These are phyloP conservation scores for Monosporozyma unispora DNA, from an alignment of 805 yeast genomes.

Conservation along the genomic window DNA sequence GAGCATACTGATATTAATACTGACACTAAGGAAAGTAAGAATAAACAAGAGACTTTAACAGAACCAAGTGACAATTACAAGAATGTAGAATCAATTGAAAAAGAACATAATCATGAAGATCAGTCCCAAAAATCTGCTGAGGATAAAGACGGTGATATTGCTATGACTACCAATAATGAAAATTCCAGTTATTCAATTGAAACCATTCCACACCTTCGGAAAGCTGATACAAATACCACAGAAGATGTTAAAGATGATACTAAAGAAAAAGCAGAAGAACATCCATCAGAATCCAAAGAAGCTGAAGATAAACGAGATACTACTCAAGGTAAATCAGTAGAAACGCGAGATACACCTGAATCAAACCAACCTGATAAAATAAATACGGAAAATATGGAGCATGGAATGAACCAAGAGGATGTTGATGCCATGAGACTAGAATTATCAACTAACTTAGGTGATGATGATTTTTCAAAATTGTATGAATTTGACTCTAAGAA, in stretches of 20 bases:
- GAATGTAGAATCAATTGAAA: neutral
- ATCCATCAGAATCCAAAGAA: neutral
- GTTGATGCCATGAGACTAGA: slow-evolving; percentile 16
- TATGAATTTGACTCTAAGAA: slow-evolving; percentile 27
- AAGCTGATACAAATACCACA: neutral
- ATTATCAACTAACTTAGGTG: slow-evolving; percentile 19
- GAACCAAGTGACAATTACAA: neutral
- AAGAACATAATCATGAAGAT: neutral
- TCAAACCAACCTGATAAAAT: neutral
- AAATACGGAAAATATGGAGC: neutral
- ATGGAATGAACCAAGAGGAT: neutral
- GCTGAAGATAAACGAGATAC: neutral
- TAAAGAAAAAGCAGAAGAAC: neutral
- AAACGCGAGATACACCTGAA: neutral
- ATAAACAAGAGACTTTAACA: neutral
- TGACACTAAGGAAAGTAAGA: neutral
- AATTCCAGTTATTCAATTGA: neutral
- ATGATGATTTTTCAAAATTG: slow-evolving; percentile 26
- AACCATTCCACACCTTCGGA: neutral
- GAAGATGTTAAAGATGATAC: neutral
- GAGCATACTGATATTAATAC: neutral
- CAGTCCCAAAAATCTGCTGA: neutral
- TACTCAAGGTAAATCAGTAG: neutral
- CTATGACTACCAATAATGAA: neutral
- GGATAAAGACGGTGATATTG: neutral